Evolutionary conservation across 2,329 filamentous ascomycete species (phyloP), one percentile per base, ranked within the genome.

Genomic region (Grosmannia huntii): DNA sequence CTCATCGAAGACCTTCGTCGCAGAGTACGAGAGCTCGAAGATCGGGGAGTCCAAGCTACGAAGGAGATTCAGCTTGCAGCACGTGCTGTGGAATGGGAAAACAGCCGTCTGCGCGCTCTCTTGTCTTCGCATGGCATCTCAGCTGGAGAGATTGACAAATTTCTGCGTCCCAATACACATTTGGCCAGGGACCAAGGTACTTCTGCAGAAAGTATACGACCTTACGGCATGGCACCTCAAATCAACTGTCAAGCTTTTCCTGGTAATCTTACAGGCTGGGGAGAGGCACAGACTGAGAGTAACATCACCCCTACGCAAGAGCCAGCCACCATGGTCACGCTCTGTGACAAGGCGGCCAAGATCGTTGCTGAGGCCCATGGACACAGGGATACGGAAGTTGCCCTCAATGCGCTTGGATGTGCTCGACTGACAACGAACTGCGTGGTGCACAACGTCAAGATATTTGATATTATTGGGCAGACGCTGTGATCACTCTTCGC

Each of bases 51-150:
- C 19, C 70, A 74, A 57, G 79, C 79, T 5, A 76, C 76, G 3
- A 64, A 75, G 12, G 75, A 78, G 64, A 78, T 83, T 74, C 80
- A 82, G 66, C 71, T 70, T 31, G 76, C 76, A 1, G 79, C 79
- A 5, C 73, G 76, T 25, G 70, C 68, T 57, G 77, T 82, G 21
- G 74, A 73, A 19, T 64, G 71, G 33, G 76, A 79, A 62, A 82
- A 82, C 61, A 68, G 68, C 54, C 66, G 71, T 33, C 66, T 82
- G 28, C 69, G 75, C 16, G 67, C 68, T 46, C 67, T 63, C 11
- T 58, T 63, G 1, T 53, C 59, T 14, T 44, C 14, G 0, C 51
- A 48, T 11, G 62, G 62, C n/a, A 48, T 63, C 2, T 11, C 55
- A 1, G 27, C 28, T 16, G 57, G 28, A 10, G 53, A 62, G 28